Conservation (phyloP, 2,329 filamentous ascomycete genomes). For the Fusarium musae region DNA sequence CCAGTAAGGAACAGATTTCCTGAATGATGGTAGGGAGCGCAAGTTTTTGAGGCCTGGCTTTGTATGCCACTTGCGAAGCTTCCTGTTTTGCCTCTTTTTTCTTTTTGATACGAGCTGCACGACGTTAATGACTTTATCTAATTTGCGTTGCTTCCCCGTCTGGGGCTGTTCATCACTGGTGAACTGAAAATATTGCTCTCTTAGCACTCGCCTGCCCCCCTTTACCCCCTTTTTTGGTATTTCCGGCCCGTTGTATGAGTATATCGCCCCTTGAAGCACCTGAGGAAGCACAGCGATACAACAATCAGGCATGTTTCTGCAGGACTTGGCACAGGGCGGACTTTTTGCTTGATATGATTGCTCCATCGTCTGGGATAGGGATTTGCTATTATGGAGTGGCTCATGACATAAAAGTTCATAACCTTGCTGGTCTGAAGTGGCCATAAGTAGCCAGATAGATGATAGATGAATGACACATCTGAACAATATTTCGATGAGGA, state of each 20-base stretch:
- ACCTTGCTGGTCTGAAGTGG: conserved; percentile 11
- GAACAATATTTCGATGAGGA: not conserved
- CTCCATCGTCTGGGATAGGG: not conserved
- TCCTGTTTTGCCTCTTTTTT: not conserved
- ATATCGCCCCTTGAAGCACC: conserved; percentile 2
- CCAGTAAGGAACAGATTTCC: not conserved
- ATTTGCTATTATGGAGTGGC: conserved; percentile 15
- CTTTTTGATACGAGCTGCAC: not conserved
- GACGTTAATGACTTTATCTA: not conserved
- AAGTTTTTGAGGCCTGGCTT: not conserved
- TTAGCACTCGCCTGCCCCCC: not conserved
- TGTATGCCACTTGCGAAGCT: conserved; percentile 1
- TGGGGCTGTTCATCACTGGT: not conserved
- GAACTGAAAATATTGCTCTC: not conserved
- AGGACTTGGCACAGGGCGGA: not conserved
- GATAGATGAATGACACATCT: conserved; percentile 3
- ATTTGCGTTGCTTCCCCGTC: not conserved
- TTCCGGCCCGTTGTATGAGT: conserved; percentile 3
- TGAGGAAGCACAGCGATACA: conserved; percentile 3
- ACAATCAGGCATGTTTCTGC: conserved; percentile 1
- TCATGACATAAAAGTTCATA: conserved; percentile 12
- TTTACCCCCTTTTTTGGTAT: not conserved
- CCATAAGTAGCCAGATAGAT: not conserved
- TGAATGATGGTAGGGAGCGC: not conserved
- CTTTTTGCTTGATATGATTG: conserved; percentile 8